Evolutionary conservation across 768 basidiomycete species (phyloP), one percentile per base, ranked within the genome.

Genomic region (Rhizopogon vulgaris): DNA sequence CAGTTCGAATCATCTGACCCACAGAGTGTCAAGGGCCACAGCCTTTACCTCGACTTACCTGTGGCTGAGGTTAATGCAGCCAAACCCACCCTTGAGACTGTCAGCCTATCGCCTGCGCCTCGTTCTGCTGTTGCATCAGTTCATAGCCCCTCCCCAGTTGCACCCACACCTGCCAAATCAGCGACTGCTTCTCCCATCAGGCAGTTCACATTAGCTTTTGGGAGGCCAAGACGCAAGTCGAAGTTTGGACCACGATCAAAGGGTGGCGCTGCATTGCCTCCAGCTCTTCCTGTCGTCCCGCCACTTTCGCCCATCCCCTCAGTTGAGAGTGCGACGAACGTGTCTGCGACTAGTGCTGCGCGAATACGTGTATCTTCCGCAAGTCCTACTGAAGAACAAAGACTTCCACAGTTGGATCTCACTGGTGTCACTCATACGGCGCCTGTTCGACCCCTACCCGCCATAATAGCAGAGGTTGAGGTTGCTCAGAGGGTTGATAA

Each of bases 311-410:
- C 22, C 38, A 3, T 51, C 17, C 18, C 41, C 1, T 30, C 41
- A 24, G 24, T 27, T 8, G 28, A 53, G 17, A 45, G 41, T 30
- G 3, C 49, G 14, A 41, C 39, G 3, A 46, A 47, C 47, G 58
- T 61, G 48, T 56, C 53, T 8, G 17, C 57, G 11, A 38, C 51
- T 24, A 30, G 52, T 34, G 53, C 56, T 2, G 18, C 28, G n/a
- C 53, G 51, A 25, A 48, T 61, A 36, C 56, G 57, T 32, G 24
- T 56, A 30, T 28, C 53, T 45, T 45, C 53, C 8, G 11, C 49
- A n/a, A 28, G 3, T 6, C 34, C 43, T 3, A 7, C 52, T 47
- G 36, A 25, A 22, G 24, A 6, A 30, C 43, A 38, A 25, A 49
- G 37, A 22, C 42, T 36, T 36, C 8, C 38, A 14, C 54, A 52